Conservation (phyloP, 257 asterid genomes). For the Capsicum rhomboideum region DNA sequence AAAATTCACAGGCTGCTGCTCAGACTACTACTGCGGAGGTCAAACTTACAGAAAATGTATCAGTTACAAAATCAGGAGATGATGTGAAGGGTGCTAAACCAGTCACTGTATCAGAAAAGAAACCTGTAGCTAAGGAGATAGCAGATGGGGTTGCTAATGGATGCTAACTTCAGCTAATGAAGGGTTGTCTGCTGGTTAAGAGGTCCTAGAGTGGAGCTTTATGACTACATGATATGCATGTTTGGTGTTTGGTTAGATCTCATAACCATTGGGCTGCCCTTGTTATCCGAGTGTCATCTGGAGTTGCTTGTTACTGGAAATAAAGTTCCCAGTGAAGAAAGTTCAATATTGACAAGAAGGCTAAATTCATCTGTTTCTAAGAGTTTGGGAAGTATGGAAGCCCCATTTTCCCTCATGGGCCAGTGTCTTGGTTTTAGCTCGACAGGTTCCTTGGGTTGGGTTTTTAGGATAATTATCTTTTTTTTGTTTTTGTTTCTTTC, state of each 20-base stretch:
- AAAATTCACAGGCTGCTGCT: neutral
- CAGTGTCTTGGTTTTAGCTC: constrained; percentile 20
- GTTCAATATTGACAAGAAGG: neutral
- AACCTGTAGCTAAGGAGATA: constrained; percentile 23
- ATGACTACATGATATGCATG: neutral
- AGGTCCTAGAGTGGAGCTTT: neutral
- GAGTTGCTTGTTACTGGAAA: neutral
- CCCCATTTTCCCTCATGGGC: constrained; percentile 24
- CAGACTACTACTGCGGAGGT: constrained; percentile 10
- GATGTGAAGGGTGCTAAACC: constrained; percentile 4
- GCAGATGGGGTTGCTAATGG: constrained; percentile 39
- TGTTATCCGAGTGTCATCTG: neutral
- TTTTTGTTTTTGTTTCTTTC: neutral
- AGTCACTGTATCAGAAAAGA: constrained; percentile 25
- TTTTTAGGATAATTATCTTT: constrained; percentile 8
- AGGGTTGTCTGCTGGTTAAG: constrained; percentile 11
- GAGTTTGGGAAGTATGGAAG: neutral
- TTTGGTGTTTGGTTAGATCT: neutral
- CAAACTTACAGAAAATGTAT: neutral
- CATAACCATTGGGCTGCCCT: constrained; percentile 1
- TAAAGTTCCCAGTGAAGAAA: constrained; percentile 1
- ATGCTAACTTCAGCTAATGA: constrained; percentile 21
- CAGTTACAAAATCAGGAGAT: constrained; percentile 13
- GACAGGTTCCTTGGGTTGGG: constrained; percentile 19
- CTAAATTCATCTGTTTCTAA: neutral